These are phyloP conservation scores for Zea luxurians DNA, from an alignment of 176 grass and related monocot genomes.

Conservation along the genomic window DNA sequence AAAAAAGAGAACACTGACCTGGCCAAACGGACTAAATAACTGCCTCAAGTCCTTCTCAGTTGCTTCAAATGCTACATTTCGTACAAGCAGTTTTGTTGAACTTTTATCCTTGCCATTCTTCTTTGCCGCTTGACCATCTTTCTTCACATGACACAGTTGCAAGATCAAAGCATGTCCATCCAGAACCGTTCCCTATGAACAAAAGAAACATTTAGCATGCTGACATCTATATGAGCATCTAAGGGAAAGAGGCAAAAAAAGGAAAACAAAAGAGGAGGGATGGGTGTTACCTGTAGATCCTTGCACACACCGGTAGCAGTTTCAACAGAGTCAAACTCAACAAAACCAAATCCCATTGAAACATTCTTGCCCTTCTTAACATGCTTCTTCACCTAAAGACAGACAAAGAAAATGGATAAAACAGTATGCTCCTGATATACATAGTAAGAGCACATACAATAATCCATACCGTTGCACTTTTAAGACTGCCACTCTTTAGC, in stretches of 20 bases:
- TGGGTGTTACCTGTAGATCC: conserved; percentile 67
- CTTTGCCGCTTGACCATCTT: conserved; percentile 52
- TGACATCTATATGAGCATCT: conserved; percentile 17
- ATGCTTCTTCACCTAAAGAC: conserved; percentile 80
- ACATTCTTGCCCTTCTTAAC: conserved; percentile 87
- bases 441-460: conserved; percentile 27
- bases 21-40: conserved; percentile 93
- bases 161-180: conserved; percentile 94
- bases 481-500: conserved; percentile 69
- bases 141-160: conserved; percentile 87
- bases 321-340: conserved; percentile 95
- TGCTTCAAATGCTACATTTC: conserved; percentile 95
- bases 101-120: conserved; percentile 78
- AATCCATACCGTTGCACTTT: conserved; percentile 75
- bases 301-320: conserved; percentile 83
- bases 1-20: conserved; percentile 52
- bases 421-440: conserved; percentile 22
- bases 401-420: conserved; percentile 23
- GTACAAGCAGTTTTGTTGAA: conserved; percentile 87
- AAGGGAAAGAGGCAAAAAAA: conserved; percentile 19
- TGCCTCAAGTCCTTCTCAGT: conserved; percentile 82
- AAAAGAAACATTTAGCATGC: conserved; percentile 3
- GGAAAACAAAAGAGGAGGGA: background rate
- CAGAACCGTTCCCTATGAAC: conserved; percentile 79
- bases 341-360: conserved; percentile 95